phyloP scores from a whole-genome alignment of 495 filamentous ascomycete genomes.

The Lasiosphaeria miniovina region DNA sequence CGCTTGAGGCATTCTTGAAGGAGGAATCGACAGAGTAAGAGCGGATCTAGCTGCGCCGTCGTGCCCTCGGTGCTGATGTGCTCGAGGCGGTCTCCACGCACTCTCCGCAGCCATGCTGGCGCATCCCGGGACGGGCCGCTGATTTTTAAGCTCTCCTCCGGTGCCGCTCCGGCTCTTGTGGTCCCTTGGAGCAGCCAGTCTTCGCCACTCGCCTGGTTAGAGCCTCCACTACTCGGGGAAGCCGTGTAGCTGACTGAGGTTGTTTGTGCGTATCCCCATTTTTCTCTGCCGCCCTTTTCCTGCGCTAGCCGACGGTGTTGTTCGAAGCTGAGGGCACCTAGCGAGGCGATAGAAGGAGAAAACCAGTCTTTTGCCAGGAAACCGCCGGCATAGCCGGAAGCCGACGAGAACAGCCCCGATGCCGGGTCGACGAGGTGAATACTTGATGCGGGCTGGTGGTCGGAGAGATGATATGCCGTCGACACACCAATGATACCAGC shows the following conservation, averaged over 20 bases:
- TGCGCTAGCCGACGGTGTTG: slow-evolving; percentile 64
- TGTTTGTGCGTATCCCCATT: slow-evolving; percentile 68
- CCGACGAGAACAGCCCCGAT: slow-evolving; percentile 62
- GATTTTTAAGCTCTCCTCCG: slow-evolving; percentile 23
- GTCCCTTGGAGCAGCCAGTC: slow-evolving; percentile 64
- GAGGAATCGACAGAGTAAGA: slow-evolving; percentile 61
- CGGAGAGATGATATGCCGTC: slow-evolving; percentile 72
- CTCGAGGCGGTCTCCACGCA: slow-evolving; percentile 52
- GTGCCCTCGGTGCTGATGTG: slow-evolving; percentile 59
- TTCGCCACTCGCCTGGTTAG: slow-evolving; percentile 38
- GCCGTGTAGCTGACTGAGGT: slow-evolving; percentile 53
- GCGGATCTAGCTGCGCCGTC: slow-evolving; percentile 65
- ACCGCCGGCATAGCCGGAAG: slow-evolving; percentile 70
- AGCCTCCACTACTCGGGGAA: slow-evolving; percentile 30
- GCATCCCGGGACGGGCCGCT: slow-evolving; percentile 10
- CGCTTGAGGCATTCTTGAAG: slow-evolving; percentile 52
- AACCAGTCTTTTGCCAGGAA: slow-evolving; percentile 79
- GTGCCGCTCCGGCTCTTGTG: slow-evolving; percentile 60
- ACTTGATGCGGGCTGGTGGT: slow-evolving; percentile 47
- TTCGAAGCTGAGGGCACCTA: slow-evolving; percentile 66
- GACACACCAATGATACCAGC: slow-evolving; percentile 75
- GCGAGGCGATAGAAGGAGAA: slow-evolving; percentile 44
- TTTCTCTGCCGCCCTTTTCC: slow-evolving; percentile 53
- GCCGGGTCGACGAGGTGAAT: slow-evolving; percentile 71
- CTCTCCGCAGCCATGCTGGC: slow-evolving; percentile 60